Conservation (phyloP, 495 filamentous ascomycete genomes). For the Penicillium canescens region DNA sequence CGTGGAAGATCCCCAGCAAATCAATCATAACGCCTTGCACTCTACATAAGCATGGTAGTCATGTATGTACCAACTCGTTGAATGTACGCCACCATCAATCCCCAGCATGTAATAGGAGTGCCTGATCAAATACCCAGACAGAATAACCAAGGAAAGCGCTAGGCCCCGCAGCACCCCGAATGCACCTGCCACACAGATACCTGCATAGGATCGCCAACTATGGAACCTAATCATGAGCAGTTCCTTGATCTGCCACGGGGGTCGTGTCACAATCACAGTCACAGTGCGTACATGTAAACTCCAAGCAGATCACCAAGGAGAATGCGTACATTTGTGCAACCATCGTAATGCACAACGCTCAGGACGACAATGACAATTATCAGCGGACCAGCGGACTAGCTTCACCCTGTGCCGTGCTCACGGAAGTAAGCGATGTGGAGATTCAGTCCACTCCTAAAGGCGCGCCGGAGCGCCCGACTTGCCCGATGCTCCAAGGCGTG, state of each 20-base stretch:
- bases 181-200: background rate
- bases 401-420: background rate
- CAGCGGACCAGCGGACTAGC: too few species aligned
- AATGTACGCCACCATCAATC: background rate
- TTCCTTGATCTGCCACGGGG: background rate
- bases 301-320: background rate
- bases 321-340: background rate
- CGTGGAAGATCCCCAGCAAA: background rate
- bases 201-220: conserved; percentile 1
- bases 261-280: background rate
- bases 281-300: background rate
- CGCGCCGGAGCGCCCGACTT: conserved; percentile 2
- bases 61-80: background rate
- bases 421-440: background rate
- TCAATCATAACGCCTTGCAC: background rate
- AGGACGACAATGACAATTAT: too few species aligned
- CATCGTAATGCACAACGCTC: too few species aligned
- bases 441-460: background rate
- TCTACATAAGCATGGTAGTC: background rate
- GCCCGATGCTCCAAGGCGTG: background rate
- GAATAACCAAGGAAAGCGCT: background rate
- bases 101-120: background rate
- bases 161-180: conserved; percentile 3
- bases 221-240: background rate
- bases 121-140: background rate